Conservation (phyloP, 140 eudicot genomes). For the Erigeron philadelphicus region DNA sequence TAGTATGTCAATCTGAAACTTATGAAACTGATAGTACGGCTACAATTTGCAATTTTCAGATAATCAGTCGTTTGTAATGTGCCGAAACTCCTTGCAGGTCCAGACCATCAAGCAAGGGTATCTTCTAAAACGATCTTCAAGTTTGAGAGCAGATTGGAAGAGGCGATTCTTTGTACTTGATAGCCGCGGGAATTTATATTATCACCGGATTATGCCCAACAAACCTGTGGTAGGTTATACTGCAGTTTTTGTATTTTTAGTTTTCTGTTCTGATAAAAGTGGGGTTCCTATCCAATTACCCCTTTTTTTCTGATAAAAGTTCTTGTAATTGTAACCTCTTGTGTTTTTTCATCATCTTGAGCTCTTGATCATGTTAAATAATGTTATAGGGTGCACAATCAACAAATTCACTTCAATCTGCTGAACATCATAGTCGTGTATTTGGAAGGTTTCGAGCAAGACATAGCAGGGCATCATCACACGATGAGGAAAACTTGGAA, state of each 20-base stretch:
- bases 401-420: slow-evolving; percentile 35
- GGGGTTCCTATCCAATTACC: no score
- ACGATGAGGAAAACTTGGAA: slow-evolving; percentile 58
- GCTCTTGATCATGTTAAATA: background rate
- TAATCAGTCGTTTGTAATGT: background rate
- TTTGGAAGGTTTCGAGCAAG: slow-evolving; percentile 80
- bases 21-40: background rate
- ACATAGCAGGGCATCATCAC: slow-evolving; percentile 59
- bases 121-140: slow-evolving; percentile 85
- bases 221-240: slow-evolving; percentile 51
- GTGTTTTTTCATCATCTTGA: slow-evolving; percentile 1
- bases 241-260: slow-evolving; percentile 9
- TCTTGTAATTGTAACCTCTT: background rate
- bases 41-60: background rate
- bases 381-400: slow-evolving; percentile 64
- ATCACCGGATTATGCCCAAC: slow-evolving; percentile 54
- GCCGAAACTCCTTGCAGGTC: slow-evolving; percentile 40
- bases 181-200: slow-evolving; percentile 82
- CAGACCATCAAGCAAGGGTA: slow-evolving; percentile 93
- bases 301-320: background rate
- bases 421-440: slow-evolving; percentile 62
- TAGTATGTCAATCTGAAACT: background rate
- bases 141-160: slow-evolving; percentile 93
- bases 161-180: slow-evolving; percentile 92
- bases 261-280: background rate